Evolutionary conservation across 2,329 filamentous ascomycete species (phyloP).

Genomic region (Teratosphaeria gauchensis): DNA sequence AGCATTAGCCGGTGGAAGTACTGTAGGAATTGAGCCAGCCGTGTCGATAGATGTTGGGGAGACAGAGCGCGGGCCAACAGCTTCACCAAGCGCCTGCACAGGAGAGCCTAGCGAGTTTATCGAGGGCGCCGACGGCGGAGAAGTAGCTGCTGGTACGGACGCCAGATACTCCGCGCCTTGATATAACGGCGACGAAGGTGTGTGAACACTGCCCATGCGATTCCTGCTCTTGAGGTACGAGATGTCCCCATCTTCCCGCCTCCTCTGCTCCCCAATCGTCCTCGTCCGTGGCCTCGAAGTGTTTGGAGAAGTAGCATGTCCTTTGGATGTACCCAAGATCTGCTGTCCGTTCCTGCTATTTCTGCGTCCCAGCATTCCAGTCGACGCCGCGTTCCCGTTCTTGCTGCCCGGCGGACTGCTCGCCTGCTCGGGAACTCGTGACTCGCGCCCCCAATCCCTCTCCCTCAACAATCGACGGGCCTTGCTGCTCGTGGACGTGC

Average conservation of each 20-base stretch:
- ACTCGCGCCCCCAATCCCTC: conserved; percentile 10
- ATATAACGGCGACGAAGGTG: conserved; percentile 46
- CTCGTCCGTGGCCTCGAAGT: conserved; percentile 37
- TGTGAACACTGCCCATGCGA: conserved; percentile 57
- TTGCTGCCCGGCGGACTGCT: conserved; percentile 17
- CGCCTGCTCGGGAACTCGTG: neutral
- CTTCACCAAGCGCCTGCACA: conserved; percentile 13
- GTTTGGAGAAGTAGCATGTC: conserved; percentile 1
- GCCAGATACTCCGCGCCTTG: conserved; percentile 28
- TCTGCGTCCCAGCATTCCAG: conserved; percentile 14
- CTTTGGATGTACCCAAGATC: conserved; percentile 9
- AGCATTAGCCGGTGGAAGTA: conserved; percentile 46
- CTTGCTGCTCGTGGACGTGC: conserved; percentile 9
- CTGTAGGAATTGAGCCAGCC: conserved; percentile 19
- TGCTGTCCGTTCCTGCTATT: conserved; percentile 16
- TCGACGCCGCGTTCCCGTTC: conserved; percentile 9
- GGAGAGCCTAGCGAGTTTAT: conserved; percentile 21
- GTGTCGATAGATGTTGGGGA: conserved; percentile 22
- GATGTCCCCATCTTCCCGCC: conserved; percentile 32
- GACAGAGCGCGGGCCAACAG: conserved; percentile 15
- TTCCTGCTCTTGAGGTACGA: conserved; percentile 43
- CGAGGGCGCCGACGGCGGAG: conserved; percentile 20
- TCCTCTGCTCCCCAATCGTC: conserved; percentile 39
- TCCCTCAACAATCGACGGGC: conserved; percentile 11
- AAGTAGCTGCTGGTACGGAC: conserved; percentile 20